Base-by-base conservation (phyloP, 176 grass and related monocot genomes). In the Sorghum bicolor region DNA sequence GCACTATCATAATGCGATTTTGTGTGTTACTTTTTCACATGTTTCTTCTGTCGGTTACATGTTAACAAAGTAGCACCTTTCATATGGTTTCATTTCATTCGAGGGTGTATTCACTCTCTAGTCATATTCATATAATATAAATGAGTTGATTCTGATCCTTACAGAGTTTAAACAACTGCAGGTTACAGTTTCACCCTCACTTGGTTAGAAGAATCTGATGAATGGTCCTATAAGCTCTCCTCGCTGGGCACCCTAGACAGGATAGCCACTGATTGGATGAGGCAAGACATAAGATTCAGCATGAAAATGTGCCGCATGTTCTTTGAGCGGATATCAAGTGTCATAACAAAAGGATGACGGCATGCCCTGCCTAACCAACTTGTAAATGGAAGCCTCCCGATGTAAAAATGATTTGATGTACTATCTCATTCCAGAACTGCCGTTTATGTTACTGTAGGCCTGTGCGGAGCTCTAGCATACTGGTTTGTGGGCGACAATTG, bases 101-200 rank as follows among this genome's bases (percentile, higher is more conserved):
- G 8, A 41, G 6, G 38, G 32, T 85, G 8, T 36, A 64, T 32
- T 41, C 2, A 30, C 28, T 32, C 17, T 66, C 0, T 38, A 67
- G 5, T 67, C 45, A 44, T n/a, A 29, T 5, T 36, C 34, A 36
- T 12, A 9, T 53, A 25, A 10, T 53, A 22, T 39, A 64, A 44
- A 88, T 39, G 53, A 52, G 24, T 28, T 44, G 38, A 80, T 76
- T 31, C 62, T 72, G 41, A 41, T 33, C 40, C 76, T 93, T 37
- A 88, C 25, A 13, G 57, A 82, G 38, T 76, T 74, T 26, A 77
- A 85, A 32, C 66, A 45, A 9, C 78, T 92, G 74, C 84, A 99
- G 93, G 93, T 68, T 99, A 94, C 58, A 77, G 34, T 75, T 99
- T 96, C 84, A 99, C 40, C 29, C 81, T 96, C 29, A 89, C 77